phyloP scores from a whole-genome alignment of 148 eudicot genomes.

The Chenopodium berlandieri region DNA sequence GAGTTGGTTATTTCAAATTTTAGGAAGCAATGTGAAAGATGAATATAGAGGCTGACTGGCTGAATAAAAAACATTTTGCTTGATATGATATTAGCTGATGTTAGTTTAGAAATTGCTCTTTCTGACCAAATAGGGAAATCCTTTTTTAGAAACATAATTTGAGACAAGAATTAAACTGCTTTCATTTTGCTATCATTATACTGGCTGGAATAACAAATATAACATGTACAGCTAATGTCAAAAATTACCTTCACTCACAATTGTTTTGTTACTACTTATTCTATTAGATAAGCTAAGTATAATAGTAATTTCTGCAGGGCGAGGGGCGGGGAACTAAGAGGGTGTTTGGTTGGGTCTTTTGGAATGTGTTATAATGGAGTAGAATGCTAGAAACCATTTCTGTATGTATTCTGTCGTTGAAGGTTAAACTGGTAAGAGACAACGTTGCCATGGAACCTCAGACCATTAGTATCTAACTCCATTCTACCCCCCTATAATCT shows the following conservation, averaged over 20 bases:
- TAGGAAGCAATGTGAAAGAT: not conserved
- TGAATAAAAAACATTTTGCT: not conserved
- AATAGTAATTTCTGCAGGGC: too few species aligned
- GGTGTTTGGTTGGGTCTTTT: too few species aligned
- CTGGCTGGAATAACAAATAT: not conserved
- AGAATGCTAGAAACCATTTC: too few species aligned
- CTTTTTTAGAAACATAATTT: not conserved
- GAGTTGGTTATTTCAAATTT: not conserved
- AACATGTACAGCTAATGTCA: not conserved
- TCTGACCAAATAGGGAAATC: not conserved
- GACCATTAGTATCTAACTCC: too few species aligned
- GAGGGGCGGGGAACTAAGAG: too few species aligned
- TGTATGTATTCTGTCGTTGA: too few species aligned
- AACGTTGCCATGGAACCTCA: too few species aligned
- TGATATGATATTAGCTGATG: not conserved
- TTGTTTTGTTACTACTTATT: not conserved
- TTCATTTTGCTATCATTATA: not conserved
- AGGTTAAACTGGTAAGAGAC: too few species aligned
- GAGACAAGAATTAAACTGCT: not conserved
- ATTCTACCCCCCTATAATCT: too few species aligned
- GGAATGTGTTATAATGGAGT: too few species aligned
- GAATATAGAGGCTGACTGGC: too few species aligned
- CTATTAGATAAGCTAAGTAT: not conserved
- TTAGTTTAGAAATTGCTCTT: not conserved
- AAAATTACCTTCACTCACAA: not conserved